phyloP scores from a whole-genome alignment of 2,329 filamentous ascomycete species.

The Phoma herbarum region DNA sequence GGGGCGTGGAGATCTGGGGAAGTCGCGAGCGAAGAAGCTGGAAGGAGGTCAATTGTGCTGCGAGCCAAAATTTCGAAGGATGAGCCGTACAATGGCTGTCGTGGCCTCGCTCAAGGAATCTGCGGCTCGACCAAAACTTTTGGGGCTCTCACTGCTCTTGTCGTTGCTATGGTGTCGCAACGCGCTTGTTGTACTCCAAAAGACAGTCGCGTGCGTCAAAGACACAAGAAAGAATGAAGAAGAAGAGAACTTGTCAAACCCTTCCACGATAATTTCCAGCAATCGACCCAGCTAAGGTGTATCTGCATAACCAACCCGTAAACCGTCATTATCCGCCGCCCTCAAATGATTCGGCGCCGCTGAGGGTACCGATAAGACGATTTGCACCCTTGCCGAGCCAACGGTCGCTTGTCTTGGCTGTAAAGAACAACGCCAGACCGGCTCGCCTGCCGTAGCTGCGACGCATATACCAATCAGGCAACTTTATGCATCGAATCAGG shows the following conservation, averaged over 20 bases:
- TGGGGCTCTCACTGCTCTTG: constrained; percentile 10
- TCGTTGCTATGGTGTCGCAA: constrained; percentile 6
- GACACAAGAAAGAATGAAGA: constrained; percentile 12
- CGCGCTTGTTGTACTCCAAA: not conserved
- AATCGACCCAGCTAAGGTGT: constrained; percentile 20
- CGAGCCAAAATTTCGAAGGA: not conserved
- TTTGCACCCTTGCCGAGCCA: constrained; percentile 20
- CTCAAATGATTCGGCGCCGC: constrained; percentile 18
- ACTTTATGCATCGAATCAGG: constrained; percentile 15
- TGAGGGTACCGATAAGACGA: constrained; percentile 18
- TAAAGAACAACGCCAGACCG: constrained; percentile 4
- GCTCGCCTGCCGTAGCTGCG: constrained; percentile 18
- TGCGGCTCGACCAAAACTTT: constrained; percentile 2
- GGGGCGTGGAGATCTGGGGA: constrained; percentile 16
- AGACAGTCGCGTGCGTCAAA: constrained; percentile 5
- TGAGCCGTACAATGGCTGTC: constrained; percentile 4
- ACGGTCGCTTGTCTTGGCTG: constrained; percentile 13
- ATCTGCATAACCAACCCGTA: constrained; percentile 18
- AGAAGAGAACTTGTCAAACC: constrained; percentile 5
- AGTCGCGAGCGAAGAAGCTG: constrained; percentile 12
- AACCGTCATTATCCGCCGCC: constrained; percentile 22
- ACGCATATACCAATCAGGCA: constrained; percentile 20
- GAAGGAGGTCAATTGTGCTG: constrained; percentile 11
- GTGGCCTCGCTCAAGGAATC: constrained; percentile 7
- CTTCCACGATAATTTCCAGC: constrained; percentile 11